Evolutionary conservation across 345 rosid species (phyloP).

Genomic region (Dipteronia sinensis): DNA sequence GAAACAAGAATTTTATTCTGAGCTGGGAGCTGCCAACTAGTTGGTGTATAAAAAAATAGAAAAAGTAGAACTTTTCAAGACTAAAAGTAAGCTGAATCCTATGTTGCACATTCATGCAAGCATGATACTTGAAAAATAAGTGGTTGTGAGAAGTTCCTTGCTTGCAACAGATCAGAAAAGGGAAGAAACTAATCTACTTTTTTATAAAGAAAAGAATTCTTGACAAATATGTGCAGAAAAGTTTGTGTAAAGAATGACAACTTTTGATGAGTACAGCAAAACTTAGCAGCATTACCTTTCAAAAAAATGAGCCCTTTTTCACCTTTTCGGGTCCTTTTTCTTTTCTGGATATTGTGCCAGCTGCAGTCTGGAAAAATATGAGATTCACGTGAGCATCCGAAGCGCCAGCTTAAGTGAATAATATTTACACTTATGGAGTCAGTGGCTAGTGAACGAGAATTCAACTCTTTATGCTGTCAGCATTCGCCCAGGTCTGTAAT

Average conservation of each 20-base stretch:
- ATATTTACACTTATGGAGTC: neutral
- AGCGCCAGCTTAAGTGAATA: slow-evolving; percentile 7
- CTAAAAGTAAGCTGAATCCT: neutral
- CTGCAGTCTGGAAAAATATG: neutral
- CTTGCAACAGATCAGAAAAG: neutral
- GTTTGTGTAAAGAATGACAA: neutral
- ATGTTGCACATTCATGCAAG: neutral
- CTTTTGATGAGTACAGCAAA: neutral
- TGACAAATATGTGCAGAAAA: neutral
- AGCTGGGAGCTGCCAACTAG: slow-evolving; percentile 17
- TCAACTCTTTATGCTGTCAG: slow-evolving; percentile 1
- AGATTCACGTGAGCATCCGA: neutral
- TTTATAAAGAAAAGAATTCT: neutral
- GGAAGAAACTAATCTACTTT: slow-evolving; percentile 1
- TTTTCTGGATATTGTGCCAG: neutral
- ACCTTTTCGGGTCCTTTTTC: neutral
- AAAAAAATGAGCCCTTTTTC: neutral
- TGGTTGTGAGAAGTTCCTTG: neutral
- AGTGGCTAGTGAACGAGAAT: neutral
- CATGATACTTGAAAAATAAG: neutral
- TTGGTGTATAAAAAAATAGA: neutral
- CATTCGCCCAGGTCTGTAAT: neutral
- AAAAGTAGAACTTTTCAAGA: no score
- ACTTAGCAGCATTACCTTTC: neutral
- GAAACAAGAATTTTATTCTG: neutral